phyloP scores from a whole-genome alignment of 371 early-diverging fungal species.

The Haplosporangium sp. region DNA sequence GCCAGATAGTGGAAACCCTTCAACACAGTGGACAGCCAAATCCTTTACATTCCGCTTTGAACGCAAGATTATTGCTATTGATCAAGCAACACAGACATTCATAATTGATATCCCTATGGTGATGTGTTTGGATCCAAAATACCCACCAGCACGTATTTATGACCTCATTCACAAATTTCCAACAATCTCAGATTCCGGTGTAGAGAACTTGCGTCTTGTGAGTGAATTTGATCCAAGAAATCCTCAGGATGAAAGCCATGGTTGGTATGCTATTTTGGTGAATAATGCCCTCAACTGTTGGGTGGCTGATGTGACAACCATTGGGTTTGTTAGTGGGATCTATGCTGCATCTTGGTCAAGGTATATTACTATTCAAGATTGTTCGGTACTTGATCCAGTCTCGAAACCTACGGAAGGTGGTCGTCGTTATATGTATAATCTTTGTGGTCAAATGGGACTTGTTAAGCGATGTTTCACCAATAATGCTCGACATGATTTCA shows the following conservation, averaged over 20 bases:
- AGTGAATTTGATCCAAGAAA: slow-evolving; percentile 24
- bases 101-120: slow-evolving; percentile 50
- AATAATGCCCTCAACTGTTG: slow-evolving; percentile 41
- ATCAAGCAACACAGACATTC: slow-evolving; percentile 28
- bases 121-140: slow-evolving; percentile 50
- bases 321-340: slow-evolving; percentile 46
- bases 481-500: slow-evolving; percentile 51
- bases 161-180: slow-evolving; percentile 43
- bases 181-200: slow-evolving; percentile 41
- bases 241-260: slow-evolving; percentile 45
- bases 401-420: slow-evolving; percentile 47
- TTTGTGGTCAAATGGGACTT: slow-evolving; percentile 53
- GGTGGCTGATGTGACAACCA: slow-evolving; percentile 53
- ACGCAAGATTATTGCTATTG: slow-evolving; percentile 45
- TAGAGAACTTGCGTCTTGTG: slow-evolving; percentile 46
- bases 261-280: slow-evolving; percentile 45
- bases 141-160: slow-evolving; percentile 45
- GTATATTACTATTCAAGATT: slow-evolving; percentile 53
- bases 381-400: slow-evolving; percentile 44
- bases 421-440: slow-evolving; percentile 53
- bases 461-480: slow-evolving; percentile 53
- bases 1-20: slow-evolving; percentile 16
- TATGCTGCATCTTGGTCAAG: slow-evolving; percentile 42
- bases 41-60: slow-evolving; percentile 48
- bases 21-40: slow-evolving; percentile 42